Conservation (phyloP, 2,329 filamentous ascomycete species). For the Nemania abortiva region DNA sequence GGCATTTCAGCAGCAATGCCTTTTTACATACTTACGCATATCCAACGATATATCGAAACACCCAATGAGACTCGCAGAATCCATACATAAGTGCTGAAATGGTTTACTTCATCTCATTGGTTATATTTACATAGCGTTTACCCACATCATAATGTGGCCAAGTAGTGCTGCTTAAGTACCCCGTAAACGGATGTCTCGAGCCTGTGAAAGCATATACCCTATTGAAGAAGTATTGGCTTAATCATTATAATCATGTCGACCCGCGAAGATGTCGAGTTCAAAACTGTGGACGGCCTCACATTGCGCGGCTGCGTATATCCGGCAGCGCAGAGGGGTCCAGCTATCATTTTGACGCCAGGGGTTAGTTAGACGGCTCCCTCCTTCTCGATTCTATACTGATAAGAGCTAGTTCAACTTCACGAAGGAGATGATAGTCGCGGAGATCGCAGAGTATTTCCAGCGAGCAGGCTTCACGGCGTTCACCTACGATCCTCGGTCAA, state of each 20-base stretch:
- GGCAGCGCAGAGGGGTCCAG: conserved; percentile 45
- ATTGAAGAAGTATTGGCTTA: neutral
- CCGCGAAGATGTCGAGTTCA: conserved; percentile 53
- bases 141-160: conserved; percentile 1
- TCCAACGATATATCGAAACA: too few relatives aligned
- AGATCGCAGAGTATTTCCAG: conserved; percentile 52
- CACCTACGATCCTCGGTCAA: conserved; percentile 53
- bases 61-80: too few relatives aligned
- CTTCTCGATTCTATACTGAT: neutral
- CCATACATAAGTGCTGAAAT: too few relatives aligned
- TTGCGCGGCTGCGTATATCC: conserved; percentile 55
- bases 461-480: conserved; percentile 52
- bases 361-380: conserved; percentile 34
- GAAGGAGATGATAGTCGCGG: conserved; percentile 51
- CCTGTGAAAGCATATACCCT: neutral
- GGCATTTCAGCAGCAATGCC: neutral
- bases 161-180: neutral
- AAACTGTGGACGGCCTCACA: conserved; percentile 56
- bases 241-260: conserved; percentile 18
- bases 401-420: conserved; percentile 13
- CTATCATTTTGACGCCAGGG: conserved; percentile 49
- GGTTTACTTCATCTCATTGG: neutral
- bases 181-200: neutral
- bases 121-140: neutral
- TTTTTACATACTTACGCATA: neutral